These are phyloP conservation scores for Hygrophila difformis DNA, from an alignment of 257 asterid species.

Conservation along the genomic window DNA sequence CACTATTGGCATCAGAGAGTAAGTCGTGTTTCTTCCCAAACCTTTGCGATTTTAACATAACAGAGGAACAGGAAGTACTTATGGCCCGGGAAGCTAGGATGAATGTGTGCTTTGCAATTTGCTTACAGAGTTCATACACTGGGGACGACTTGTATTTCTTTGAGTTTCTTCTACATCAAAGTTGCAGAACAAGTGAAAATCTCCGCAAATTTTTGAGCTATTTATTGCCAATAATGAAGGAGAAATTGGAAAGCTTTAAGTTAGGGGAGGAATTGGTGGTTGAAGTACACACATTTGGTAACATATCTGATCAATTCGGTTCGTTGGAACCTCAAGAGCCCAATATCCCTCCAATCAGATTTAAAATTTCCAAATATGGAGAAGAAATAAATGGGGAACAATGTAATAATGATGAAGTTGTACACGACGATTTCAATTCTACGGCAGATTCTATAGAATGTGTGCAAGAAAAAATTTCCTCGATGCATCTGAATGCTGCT, in stretches of 20 bases:
- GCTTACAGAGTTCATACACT: constrained; percentile 13
- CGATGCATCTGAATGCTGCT: too few species aligned
- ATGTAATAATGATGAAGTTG: too few species aligned
- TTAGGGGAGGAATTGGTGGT: constrained; percentile 12
- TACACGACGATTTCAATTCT: too few species aligned
- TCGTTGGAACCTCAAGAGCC: too few species aligned
- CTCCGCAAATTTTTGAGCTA: not conserved
- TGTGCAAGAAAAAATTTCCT: too few species aligned
- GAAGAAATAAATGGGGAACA: too few species aligned
- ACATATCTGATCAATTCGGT: not conserved
- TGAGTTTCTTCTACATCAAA: constrained; percentile 6
- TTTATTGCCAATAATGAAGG: constrained; percentile 4
- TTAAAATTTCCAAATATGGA: too few species aligned
- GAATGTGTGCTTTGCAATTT: constrained; percentile 10
- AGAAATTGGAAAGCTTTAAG: not conserved
- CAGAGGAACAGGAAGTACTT: constrained; percentile 1
- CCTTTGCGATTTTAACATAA: constrained; percentile 1
- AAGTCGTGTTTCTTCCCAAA: constrained; percentile 5
- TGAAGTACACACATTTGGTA: constrained; percentile 7
- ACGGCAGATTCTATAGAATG: too few species aligned
- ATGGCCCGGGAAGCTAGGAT: not conserved
- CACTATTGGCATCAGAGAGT: constrained; percentile 4
- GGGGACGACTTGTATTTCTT: constrained; percentile 3
- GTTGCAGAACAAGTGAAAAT: not conserved
- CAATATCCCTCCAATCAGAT: too few species aligned